A percentile compares a stretch with the other conserved stretches of the same genome.
Conservation (phyloP, 2,329 filamentous ascomycete species). For the Trichoderma sp. region DNA sequence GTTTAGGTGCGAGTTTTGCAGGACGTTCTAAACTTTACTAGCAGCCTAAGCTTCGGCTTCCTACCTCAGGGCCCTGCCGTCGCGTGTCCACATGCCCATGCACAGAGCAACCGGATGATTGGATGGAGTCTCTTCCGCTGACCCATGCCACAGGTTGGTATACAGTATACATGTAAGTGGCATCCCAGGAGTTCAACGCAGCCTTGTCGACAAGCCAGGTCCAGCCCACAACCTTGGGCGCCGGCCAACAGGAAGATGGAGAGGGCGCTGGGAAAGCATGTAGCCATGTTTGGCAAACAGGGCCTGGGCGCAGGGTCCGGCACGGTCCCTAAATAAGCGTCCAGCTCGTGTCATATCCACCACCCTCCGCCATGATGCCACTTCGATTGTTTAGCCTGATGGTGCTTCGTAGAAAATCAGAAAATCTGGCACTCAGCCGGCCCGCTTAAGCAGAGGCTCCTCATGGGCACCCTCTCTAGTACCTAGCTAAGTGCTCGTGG, state of each 20-base stretch:
- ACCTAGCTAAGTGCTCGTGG: background rate
- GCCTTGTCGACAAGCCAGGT: constrained; percentile 7
- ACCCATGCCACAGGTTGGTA: background rate
- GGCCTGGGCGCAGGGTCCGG: constrained; percentile 17
- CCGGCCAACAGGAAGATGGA: constrained; percentile 10
- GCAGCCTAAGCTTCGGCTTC: background rate
- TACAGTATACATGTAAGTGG: background rate
- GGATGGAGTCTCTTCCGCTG: constrained; percentile 2
- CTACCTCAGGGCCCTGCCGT: background rate
- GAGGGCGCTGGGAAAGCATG: background rate
- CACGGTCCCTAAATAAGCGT: constrained; percentile 23
- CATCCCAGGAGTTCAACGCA: background rate
- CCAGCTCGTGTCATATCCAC: constrained; percentile 21
- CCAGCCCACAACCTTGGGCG: background rate
- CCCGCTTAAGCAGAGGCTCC: constrained; percentile 16
- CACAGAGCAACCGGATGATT: background rate
- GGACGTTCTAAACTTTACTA: background rate
- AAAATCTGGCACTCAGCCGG: constrained; percentile 20
- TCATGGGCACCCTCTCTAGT: constrained; percentile 7
- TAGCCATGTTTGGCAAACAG: constrained; percentile 13
- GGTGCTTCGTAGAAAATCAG: constrained; percentile 13
- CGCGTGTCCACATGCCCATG: constrained; percentile 3
- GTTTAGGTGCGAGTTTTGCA: background rate
- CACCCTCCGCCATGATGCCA: constrained; percentile 21
- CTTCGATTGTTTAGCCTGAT: constrained; percentile 21